Evolutionary conservation across 805 yeast genomes (phyloP), one percentile per base, ranked within the genome.

Genomic region (Barnettozyma californica): DNA sequence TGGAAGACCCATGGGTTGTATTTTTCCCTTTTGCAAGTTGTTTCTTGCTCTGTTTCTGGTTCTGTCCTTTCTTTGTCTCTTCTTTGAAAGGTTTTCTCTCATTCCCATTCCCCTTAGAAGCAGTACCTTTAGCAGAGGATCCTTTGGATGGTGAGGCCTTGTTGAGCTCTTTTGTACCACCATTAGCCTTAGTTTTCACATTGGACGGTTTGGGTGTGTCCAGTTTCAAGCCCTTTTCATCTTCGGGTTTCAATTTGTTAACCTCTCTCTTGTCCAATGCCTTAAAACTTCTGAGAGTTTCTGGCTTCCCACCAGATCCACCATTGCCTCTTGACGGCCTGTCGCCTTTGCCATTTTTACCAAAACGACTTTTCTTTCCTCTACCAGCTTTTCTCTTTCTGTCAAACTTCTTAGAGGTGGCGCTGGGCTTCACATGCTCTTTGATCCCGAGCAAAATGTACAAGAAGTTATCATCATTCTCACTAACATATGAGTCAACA

Each of bases 381-480:
- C 70, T 69, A 7, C 75, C 71, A 27, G 60, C 54, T 44, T 70
- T 68, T 47, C 74, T 66, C 48, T 56, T 63, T 50, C 67, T 60
- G 19, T 44, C 53, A 26, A 51, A 43, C 38, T 47, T 51, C 31
- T 40, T 47, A 36, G 27, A 29, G 8, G 52, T 6, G 9, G 53
- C 18, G 18, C n/a, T 25, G 20, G 31, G 16, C 44, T 57, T 55
- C 25, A 46, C 49, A 35, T 46, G 52, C 43, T 69, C 83, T 53
- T 73, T 75, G 36, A 79, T 68, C 0, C 81, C 81, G 27, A 80
- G 61, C 25, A 75, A 64, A 13, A 66, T 71, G 43, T 67, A 73
- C 18, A 80, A 60, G 50, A 80, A 80, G 19, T 58, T 67, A 13
- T 75, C 79, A 47, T 72, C 73, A 26, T 66, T 60, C 54, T 79